Evolutionary conservation across 805 yeast species (phyloP), one percentile per base, ranked within the genome.

Genomic region (Candida sakaeoensis): DNA sequence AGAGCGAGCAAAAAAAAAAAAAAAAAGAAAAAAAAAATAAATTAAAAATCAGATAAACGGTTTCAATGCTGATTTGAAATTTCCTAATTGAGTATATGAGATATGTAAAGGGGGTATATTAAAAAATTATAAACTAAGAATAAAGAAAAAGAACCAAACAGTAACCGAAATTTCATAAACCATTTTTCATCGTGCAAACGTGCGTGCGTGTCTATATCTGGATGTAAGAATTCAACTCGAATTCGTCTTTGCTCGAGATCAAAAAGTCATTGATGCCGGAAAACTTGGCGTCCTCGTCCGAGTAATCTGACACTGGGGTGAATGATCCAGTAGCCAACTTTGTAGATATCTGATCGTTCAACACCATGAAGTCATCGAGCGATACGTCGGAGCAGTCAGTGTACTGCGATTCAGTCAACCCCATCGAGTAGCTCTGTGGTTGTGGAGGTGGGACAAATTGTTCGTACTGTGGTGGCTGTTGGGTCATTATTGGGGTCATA

Each of bases 301-400:
- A 50, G 35, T 43, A 48, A 37, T 55, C 61, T 7, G 57, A 50
- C 8, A 45, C 41, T 32, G 62, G 59, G 13, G 60, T 47, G 34
- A 35, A 52, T 24, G 37, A 19, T 10, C 18, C 19, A 16, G n/a
- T n/a, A n/a, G 8, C 9, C 30, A 29, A 17, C 13, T 28, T 31
- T 18, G 14, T 25, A 19, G 25, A 12, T 10, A 57, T 41, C 48
- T 59, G 63, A 17, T 55, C 47, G 41, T 53, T 55, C 30, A 60
- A 47, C 33, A 46, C 45, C 60, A 58, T 53, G 37, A 59, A 55
- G 33, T 57, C 63, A 25, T 60, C 65, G 25, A 60, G 52, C n/a
- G 51, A 55, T 3, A 30, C 35, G 15, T 37, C 40, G 4, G 40
- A 37, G n/a, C 40, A 37, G 19, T 37, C 29, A 4, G 25, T 30